Evolutionary conservation across 805 yeast species (phyloP).

Genomic region (Candida hungchunana): DNA sequence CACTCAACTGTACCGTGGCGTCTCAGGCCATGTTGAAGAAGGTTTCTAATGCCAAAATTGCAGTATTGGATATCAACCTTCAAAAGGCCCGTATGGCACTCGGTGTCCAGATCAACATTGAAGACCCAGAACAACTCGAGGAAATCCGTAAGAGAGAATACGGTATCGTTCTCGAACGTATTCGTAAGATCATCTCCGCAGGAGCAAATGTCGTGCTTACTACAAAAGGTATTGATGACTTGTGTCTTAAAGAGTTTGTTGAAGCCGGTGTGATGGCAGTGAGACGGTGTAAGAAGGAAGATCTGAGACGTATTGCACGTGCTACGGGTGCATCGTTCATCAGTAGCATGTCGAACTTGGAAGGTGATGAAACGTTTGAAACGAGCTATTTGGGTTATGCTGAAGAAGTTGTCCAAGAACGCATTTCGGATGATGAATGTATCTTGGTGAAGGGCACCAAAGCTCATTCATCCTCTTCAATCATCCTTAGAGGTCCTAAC

Average conservation of each 20-base stretch:
- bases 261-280: conserved; percentile 87
- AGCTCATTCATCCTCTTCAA: conserved; percentile 87
- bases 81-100: conserved; percentile 97
- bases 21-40: conserved; percentile 92
- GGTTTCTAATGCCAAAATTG: conserved; percentile 68
- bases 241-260: conserved; percentile 92
- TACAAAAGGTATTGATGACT: conserved; percentile 94
- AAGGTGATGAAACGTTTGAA: conserved; percentile 84
- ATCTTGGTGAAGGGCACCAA: conserved; percentile 91
- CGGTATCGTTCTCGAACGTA: conserved; percentile 64
- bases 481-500: conserved; percentile 92
- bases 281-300: conserved; percentile 96
- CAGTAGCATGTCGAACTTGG: conserved; percentile 84
- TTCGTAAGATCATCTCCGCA: conserved; percentile 83
- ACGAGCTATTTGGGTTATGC: conserved; percentile 82
- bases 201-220: conserved; percentile 88
- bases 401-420: conserved; percentile 87
- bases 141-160: conserved; percentile 87
- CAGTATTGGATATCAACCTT: conserved; percentile 87
- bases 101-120: conserved; percentile 96
- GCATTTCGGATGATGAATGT: conserved; percentile 94
- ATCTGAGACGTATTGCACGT: conserved; percentile 91
- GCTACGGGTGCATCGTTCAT: conserved; percentile 96
- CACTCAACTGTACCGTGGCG: conserved; percentile 94
- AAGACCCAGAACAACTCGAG: conserved; percentile 96